Conservation (phyloP, 768 basidiomycete genomes). For the Amanita subjunquillea region DNA sequence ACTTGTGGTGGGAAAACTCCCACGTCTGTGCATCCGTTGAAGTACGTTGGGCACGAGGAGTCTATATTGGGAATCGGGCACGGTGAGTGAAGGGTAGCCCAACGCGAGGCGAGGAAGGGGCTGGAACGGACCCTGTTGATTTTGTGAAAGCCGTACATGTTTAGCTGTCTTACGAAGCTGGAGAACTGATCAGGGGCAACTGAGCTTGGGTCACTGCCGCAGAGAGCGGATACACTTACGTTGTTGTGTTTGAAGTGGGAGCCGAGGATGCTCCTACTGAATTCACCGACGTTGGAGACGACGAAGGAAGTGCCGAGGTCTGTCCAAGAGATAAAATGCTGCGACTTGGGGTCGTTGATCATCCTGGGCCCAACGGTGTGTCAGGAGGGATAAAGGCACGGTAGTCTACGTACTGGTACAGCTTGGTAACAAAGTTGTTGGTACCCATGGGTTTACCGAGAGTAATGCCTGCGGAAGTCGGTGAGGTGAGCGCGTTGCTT, state of each 20-base stretch:
- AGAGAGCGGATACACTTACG: slow-evolving; percentile 28
- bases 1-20: slow-evolving; percentile 87
- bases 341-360: slow-evolving; percentile 76
- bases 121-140: slow-evolving; percentile 62
- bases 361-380: slow-evolving; percentile 36
- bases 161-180: slow-evolving; percentile 88
- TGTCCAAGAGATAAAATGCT: slow-evolving; percentile 77
- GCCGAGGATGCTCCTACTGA: slow-evolving; percentile 75
- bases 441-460: slow-evolving; percentile 59
- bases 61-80: slow-evolving; percentile 26
- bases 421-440: slow-evolving; percentile 84
- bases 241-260: slow-evolving; percentile 90
- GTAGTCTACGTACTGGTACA: slow-evolving; percentile 60
- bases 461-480: slow-evolving; percentile 33
- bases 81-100: slow-evolving; percentile 1
- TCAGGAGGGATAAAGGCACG: not conserved
- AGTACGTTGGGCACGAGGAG: slow-evolving; percentile 75
- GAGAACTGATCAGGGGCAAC: slow-evolving; percentile 53
- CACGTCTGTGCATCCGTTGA: slow-evolving; percentile 75
- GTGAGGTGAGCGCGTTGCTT: not conserved
- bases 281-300: slow-evolving; percentile 79
- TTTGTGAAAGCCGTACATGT: slow-evolving; percentile 97
- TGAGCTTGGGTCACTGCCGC: not conserved
- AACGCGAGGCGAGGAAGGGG: slow-evolving; percentile 5
- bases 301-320: slow-evolving; percentile 78